Base-by-base conservation (phyloP, 1,284 basidiomycete genomes). In the Ustilago trichophora region DNA sequence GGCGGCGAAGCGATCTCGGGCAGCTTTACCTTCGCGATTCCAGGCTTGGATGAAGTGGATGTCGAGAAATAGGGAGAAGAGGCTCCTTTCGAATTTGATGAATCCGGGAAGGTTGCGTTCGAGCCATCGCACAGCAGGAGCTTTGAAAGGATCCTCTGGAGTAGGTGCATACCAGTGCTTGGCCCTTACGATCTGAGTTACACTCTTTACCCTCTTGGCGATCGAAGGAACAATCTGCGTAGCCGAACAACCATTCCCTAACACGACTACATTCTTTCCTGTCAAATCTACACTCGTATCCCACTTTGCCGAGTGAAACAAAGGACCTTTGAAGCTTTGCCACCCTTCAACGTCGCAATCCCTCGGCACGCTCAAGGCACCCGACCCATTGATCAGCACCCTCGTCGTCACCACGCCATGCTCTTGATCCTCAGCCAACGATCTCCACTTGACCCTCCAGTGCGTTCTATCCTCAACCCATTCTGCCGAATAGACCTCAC, bases 231-330 rank as follows among this genome's bases (percentile, higher is more conserved):
- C 42, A 33, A 72, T 58, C 51, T 80, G 78, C 21, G 78, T 68
- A 2, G 70, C 80, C 0, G 71, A 71, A 32, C 73, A 81, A 7
- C 73, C 73, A n/a, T 76, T 76, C 19, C 75, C 73, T 12, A 81
- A 47, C 21, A 81, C 64, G 4, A 76, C 75, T 1, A 81, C 77
- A 21, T 71, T 34, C 49, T 81, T 81, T 48, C 52, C 63, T 22
- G 37, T 59, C 11, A 78, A 31, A 25, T 77, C 69, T 18, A 78
- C 66, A 16, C 25, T 42, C 12, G 69, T 65, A 29, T 80, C 73
- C 80, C 80, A 81, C 22, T 69, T 66, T 2, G 76, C 77, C 6
- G 76, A 76, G 48, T 81, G 80, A 56, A 81, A 81, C 16, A 67
- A 57, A 4, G 69, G 47, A 8, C 65, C 69, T 18, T 71, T 37